phyloP scores from a whole-genome alignment of 768 basidiomycete species.

The Sistotremastrum niveocremeum region DNA sequence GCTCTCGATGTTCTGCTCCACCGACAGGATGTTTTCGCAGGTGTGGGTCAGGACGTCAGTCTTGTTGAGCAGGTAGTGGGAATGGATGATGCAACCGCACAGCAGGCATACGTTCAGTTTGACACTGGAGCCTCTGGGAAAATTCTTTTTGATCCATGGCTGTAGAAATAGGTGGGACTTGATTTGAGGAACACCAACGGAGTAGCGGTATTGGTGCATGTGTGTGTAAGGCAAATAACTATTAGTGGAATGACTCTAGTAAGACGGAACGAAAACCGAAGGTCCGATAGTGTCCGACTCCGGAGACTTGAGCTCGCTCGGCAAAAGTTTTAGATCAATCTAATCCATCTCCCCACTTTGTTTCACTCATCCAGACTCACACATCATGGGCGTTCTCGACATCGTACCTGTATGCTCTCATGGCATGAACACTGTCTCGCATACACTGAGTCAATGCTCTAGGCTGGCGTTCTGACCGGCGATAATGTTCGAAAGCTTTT shows the following conservation, averaged over 20 bases:
- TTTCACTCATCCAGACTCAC: neutral
- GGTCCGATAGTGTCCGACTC: too few relatives aligned
- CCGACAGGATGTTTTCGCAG: constrained; percentile 62
- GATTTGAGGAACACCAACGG: too few relatives aligned
- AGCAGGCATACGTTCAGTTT: constrained; percentile 47
- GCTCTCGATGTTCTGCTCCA: constrained; percentile 58
- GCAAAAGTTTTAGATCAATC: too few relatives aligned
- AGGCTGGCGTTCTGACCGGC: constrained; percentile 94
- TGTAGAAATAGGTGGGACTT: constrained; percentile 9
- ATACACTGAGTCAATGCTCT: constrained; percentile 4
- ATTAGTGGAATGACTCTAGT: too few relatives aligned
- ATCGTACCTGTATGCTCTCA: constrained; percentile 55
- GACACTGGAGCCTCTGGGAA: constrained; percentile 66
- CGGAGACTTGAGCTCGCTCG: too few relatives aligned
- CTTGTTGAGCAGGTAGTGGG: constrained; percentile 57
- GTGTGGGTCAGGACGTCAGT: constrained; percentile 45
- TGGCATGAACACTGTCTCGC: constrained; percentile 5
- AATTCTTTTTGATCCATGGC: constrained; percentile 67
- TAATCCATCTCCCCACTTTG: too few relatives aligned
- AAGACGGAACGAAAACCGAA: too few relatives aligned
- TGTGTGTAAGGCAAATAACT: too few relatives aligned
- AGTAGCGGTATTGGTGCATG: too few relatives aligned
- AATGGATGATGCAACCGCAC: constrained; percentile 34
- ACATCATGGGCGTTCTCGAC: constrained; percentile 65
- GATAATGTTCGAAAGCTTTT: constrained; percentile 92